Evolutionary conservation across 2,329 filamentous ascomycete genomes (phyloP).

Genomic region (Simplicillium sp.): DNA sequence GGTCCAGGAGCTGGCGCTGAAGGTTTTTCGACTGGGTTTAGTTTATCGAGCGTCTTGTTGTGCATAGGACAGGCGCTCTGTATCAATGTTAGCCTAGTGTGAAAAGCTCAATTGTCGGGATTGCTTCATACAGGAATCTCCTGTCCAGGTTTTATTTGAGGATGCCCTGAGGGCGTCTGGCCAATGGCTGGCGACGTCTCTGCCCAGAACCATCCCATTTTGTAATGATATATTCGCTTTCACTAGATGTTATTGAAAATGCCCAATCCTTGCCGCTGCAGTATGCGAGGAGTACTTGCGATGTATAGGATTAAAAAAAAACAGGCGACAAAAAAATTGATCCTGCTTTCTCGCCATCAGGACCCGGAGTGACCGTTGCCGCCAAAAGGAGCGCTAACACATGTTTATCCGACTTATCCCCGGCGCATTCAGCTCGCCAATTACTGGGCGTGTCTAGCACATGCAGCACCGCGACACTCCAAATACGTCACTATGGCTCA

Average conservation of each 20-base stretch:
- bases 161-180: slow-evolving; percentile 22
- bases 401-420: slow-evolving; percentile 18
- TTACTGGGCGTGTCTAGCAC: background rate
- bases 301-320: too few species aligned
- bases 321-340: too few species aligned
- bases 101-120: background rate
- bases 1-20: slow-evolving; percentile 12
- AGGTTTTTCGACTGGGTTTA: slow-evolving; percentile 22
- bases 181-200: slow-evolving; percentile 30
- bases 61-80: slow-evolving; percentile 51
- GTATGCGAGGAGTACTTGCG: background rate
- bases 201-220: slow-evolving; percentile 58
- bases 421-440: slow-evolving; percentile 11
- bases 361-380: too few species aligned
- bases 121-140: background rate
- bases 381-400: slow-evolving; percentile 4
- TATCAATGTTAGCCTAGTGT: slow-evolving; percentile 10
- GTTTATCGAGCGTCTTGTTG: slow-evolving; percentile 38
- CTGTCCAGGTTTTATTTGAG: slow-evolving; percentile 13
- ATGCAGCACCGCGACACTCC: too few species aligned
- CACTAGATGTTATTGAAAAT: background rate
- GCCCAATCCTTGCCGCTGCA: background rate
- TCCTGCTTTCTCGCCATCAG: too few species aligned
- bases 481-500: too few species aligned
- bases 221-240: slow-evolving; percentile 1